A percentile compares a stretch with the other conserved stretches of the same genome.
These are phyloP conservation scores for Kurtzmaniella cleridarum DNA, from an alignment of 805 yeast genomes.

Conservation along the genomic window DNA sequence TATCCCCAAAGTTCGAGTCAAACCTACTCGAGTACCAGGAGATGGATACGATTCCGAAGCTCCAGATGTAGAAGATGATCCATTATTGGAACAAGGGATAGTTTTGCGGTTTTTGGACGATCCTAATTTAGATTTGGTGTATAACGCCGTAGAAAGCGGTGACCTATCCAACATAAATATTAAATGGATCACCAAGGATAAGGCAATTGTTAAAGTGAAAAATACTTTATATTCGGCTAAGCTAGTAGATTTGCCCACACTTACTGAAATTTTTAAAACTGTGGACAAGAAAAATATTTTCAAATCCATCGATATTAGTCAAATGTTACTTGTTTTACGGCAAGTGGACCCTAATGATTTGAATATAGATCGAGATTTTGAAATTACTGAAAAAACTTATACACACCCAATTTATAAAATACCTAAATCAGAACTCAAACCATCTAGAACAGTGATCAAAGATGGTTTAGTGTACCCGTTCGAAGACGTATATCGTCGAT, in stretches of 20 bases:
- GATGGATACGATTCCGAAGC: slow-evolving; percentile 98
- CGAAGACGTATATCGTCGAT: slow-evolving; percentile 59
- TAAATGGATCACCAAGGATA: slow-evolving; percentile 76
- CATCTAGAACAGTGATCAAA: slow-evolving; percentile 45
- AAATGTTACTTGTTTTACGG: slow-evolving; percentile 73
- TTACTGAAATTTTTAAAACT: slow-evolving; percentile 82
- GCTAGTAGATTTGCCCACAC: slow-evolving; percentile 82
- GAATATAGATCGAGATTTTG: slow-evolving; percentile 44
- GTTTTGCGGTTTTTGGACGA: slow-evolving; percentile 70
- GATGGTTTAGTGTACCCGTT: slow-evolving; percentile 85
- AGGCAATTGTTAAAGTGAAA: slow-evolving; percentile 71
- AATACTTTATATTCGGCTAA: slow-evolving; percentile 74
- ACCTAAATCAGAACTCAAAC: slow-evolving; percentile 35
- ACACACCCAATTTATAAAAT: slow-evolving; percentile 36
- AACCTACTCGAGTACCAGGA: slow-evolving; percentile 71
- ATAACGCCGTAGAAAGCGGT: slow-evolving; percentile 70
- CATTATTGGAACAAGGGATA: slow-evolving; percentile 82
- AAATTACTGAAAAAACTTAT: slow-evolving; percentile 26
- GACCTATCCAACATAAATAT: slow-evolving; percentile 68
- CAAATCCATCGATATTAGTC: slow-evolving; percentile 81
- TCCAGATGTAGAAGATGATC: slow-evolving; percentile 93
- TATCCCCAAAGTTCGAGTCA: slow-evolving; percentile 46
- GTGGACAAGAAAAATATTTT: slow-evolving; percentile 84
- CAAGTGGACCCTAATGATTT: slow-evolving; percentile 35
- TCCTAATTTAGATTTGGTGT: slow-evolving; percentile 63